phyloP scores from a whole-genome alignment of 257 asterid species.

The Eustoma russellianum region DNA sequence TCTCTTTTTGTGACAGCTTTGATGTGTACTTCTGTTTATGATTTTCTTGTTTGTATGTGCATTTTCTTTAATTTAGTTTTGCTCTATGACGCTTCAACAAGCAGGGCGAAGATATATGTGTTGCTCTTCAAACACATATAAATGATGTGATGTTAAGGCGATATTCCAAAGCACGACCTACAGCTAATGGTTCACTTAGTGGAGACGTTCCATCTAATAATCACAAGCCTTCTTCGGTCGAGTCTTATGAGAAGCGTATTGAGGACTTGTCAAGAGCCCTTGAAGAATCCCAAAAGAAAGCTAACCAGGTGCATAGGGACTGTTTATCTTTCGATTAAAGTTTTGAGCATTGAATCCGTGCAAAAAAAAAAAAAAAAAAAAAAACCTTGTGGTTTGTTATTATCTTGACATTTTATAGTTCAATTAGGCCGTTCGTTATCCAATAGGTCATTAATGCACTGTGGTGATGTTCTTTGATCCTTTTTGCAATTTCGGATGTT shows the following conservation, averaged over 20 bases:
- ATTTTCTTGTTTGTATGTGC: neutral
- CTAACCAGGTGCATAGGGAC: constrained; percentile 50
- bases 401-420: no score
- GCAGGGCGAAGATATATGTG: constrained; percentile 99
- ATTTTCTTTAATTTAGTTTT: neutral
- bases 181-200: constrained; percentile 65
- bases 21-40: neutral
- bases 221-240: constrained; percentile 42
- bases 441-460: no score
- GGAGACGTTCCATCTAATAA: constrained; percentile 47
- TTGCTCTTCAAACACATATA: constrained; percentile 98
- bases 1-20: neutral
- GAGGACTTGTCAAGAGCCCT: constrained; percentile 74
- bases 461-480: no score
- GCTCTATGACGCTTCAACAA: constrained; percentile 2
- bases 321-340: no score
- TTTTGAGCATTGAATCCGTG: no score
- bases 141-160: constrained; percentile 97
- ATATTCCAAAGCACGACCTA: constrained; percentile 89
- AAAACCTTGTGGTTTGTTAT: no score
- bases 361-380: no score
- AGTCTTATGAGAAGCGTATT: constrained; percentile 61
- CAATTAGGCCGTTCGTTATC: no score
- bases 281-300: constrained; percentile 70
- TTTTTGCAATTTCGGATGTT: no score